phyloP scores from a whole-genome alignment of 306 rosid species.

The Astragalus glycyphyllos region DNA sequence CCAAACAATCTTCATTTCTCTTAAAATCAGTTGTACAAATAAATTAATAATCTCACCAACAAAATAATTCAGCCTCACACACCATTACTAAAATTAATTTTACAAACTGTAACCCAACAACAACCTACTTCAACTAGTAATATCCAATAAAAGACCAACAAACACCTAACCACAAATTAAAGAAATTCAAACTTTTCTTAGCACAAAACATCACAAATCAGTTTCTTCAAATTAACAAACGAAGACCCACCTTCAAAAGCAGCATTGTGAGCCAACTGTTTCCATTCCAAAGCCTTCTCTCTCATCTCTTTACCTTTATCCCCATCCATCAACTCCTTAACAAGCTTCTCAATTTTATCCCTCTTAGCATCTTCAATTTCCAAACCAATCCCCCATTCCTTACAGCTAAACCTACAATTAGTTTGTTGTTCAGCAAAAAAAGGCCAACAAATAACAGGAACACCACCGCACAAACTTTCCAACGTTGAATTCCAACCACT shows the following conservation, averaged over 20 bases:
- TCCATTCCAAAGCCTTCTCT: conserved; percentile 55
- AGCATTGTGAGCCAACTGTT: conserved; percentile 51
- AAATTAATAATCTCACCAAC: too few relatives aligned
- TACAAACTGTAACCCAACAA: neutral
- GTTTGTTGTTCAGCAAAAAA: conserved; percentile 79
- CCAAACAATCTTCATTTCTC: too few relatives aligned
- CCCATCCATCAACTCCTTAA: conserved; percentile 66
- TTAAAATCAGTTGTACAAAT: too few relatives aligned
- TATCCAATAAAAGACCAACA: neutral
- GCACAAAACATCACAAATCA: conserved; percentile 40
- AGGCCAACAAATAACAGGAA: conserved; percentile 79
- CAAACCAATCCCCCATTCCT: conserved; percentile 71
- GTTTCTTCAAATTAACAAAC: conserved; percentile 25
- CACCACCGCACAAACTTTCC: conserved; percentile 64
- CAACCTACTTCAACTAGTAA: neutral
- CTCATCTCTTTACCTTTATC: conserved; percentile 56
- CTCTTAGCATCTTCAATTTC: conserved; percentile 65
- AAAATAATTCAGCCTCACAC: too few relatives aligned
- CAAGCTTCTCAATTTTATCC: conserved; percentile 51
- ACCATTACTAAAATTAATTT: too few relatives aligned
- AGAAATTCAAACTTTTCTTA: neutral
- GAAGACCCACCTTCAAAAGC: conserved; percentile 48
- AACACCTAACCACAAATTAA: neutral
- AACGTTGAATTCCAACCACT: conserved; percentile 80
- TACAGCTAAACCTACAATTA: conserved; percentile 58